Conservation (phyloP, 2,329 filamentous ascomycete genomes). For the Exophiala lecanii-corni region DNA sequence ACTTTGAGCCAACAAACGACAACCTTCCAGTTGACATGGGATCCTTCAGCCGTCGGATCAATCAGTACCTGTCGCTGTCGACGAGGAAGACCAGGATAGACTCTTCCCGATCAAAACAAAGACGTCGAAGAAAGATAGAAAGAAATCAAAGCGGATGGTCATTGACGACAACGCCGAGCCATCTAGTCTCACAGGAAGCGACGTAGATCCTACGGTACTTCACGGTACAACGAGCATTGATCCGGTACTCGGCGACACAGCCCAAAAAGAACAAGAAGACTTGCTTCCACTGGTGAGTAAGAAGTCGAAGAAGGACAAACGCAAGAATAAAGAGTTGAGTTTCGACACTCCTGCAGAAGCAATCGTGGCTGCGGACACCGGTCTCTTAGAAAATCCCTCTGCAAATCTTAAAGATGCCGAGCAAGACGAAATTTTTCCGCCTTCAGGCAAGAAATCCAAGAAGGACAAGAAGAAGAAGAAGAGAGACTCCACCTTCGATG, state of each 20-base stretch:
- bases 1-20: too few species aligned
- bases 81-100: background rate
- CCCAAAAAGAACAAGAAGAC: slow-evolving; percentile 3
- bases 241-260: too few species aligned
- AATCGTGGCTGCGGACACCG: too few species aligned
- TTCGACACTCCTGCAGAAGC: background rate
- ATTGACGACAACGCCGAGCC: too few species aligned
- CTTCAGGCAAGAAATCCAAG: slow-evolving; percentile 30
- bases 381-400: too few species aligned
- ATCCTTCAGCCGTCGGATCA: too few species aligned
- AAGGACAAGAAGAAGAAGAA: slow-evolving; percentile 26
- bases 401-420: slow-evolving; percentile 2
- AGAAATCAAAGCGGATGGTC: background rate
- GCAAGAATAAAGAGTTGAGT: slow-evolving; percentile 14
- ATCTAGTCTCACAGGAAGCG: too few species aligned
- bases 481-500: background rate
- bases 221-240: too few species aligned
- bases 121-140: slow-evolving; percentile 14
- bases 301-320: slow-evolving; percentile 9
- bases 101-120: background rate
- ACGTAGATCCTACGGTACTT: too few species aligned
- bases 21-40: too few species aligned
- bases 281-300: background rate
- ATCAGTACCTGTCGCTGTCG: too few species aligned
- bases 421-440: too few species aligned